Evolutionary conservation across 805 yeast species (phyloP), one percentile per base, ranked within the genome.

Genomic region (Jamesozyma rosinii): DNA sequence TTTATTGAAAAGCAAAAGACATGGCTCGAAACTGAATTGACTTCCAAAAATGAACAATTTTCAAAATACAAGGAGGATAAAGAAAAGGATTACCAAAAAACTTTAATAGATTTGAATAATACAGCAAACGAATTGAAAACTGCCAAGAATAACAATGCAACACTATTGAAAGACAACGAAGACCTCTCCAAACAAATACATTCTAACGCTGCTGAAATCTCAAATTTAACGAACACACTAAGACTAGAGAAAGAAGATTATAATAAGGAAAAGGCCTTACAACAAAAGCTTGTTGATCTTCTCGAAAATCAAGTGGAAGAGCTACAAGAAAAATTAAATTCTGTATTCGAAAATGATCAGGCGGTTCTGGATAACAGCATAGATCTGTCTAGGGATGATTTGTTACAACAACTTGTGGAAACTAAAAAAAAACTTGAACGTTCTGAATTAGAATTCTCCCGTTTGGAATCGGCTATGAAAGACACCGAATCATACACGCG

Each of bases 21-120:
- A 15, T 61, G 71, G 60, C 52, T 74, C 3, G 69, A 75, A 33
- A 47, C 59, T 3, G 68, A 70, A 44, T 53, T 74, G 15, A 54
- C 59, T 15, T 45, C 59, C 4, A 58, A 63, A 34, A 48, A 59
- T 17, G 50, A 57, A 30, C 68, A 67, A 32, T 59, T 65, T 40
- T 34, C 54, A 3, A 45, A 44, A 9, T 63, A 55, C 37, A 54
- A 63, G 48, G 52, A 44, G 34, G 55, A 50, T 15, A 52, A 53
- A 33, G 49, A 31, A 26, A 32, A 64, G 24, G 81, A 81, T 50
- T 65, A 82, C 40, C 90, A 84, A 62, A 80, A 76, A 42, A 75
- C 84, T 45, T 69, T 87, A 47, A 81, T 77, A 46, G 72, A 81
- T 37, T 64, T 78, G 40, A 75, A 79, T 56, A 75, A 15, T 15